Conservation (phyloP, 1,139 yeast genomes). For the Suhomyces taliae region DNA sequence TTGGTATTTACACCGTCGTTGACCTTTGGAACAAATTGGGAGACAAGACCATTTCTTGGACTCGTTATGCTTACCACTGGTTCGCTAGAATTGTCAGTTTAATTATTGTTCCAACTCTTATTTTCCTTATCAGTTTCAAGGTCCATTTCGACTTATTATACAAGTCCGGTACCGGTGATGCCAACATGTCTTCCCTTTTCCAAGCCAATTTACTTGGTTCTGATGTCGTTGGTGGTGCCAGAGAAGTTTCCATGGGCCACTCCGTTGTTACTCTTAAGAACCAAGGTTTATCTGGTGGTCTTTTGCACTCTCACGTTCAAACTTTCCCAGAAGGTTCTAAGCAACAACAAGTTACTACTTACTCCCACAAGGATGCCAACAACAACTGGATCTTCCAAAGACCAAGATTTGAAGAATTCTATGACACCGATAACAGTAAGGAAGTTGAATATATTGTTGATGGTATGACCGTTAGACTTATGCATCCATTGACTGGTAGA, state of each 20-base stretch:
- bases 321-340: conserved; percentile 91
- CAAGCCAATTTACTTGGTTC: conserved; percentile 90
- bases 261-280: conserved; percentile 80
- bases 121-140: conserved; percentile 67
- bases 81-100: conserved; percentile 58
- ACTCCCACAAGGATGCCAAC: conserved; percentile 87
- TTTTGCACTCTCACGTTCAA: conserved; percentile 93
- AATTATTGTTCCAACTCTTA: conserved; percentile 59
- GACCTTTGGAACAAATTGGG: conserved; percentile 73
- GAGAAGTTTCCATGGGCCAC: conserved; percentile 79
- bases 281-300: conserved; percentile 90
- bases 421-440: conserved; percentile 51
- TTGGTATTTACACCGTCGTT: conserved; percentile 73
- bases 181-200: conserved; percentile 94
- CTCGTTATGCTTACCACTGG: conserved; percentile 61
- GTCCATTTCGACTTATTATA: conserved; percentile 71
- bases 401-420: conserved; percentile 58
- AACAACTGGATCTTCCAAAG: conserved; percentile 89
- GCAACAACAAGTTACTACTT: conserved; percentile 96
- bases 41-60: conserved; percentile 53
- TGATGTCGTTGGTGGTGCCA: conserved; percentile 80
- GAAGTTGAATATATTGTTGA: conserved; percentile 61
- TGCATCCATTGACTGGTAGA: conserved; percentile 81
- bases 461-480: conserved; percentile 74
- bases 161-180: conserved; percentile 90